Base-by-base conservation (phyloP, 1,284 basidiomycete species). In the Boletus hoseneyae region DNA sequence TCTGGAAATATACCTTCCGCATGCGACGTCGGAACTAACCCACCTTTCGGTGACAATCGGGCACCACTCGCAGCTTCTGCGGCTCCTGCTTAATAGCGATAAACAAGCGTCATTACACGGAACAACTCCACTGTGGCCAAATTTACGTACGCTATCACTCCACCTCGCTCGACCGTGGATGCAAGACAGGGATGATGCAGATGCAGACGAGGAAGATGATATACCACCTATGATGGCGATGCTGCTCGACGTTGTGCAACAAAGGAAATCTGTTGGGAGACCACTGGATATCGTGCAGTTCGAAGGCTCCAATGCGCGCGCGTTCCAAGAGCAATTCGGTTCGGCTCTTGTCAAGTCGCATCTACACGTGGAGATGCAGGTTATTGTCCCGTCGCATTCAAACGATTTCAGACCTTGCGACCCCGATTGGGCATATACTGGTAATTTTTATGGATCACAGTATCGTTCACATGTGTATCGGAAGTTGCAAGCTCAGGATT, bases 31-130 rank as follows among this genome's bases (percentile, higher is more conserved):
- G 47, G 64, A 68, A 27, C 48, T 66, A 35, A 64, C 48, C 9
- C 63, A 66, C 44, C 66, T 66, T 23, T 67, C 66, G 15, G 59
- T 66, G 32, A 66, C 67, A 21, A 57, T 69, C 38, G 66, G 63
- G 4, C 57, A 58, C 21, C 66, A 68, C 51, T 61, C 64, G 39
- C 64, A 67, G 45, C 61, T 69, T 8, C 49, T 66, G 50, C 63
- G 67, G 27, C 67, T 69, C 47, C 42, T 66, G 27, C 54, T 69
- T 19, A 66, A 66, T 36, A 69, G 67, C 39, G 64, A 66, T 41
- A 66, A 69, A 42, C 64, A 66, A 47, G 66, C 67, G 10, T 63
- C 64, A 32, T 51, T 66, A 47, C 61, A 67, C 32, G 61, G 58
- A 16, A 68, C 66, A 29, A 35, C 55, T 13, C 64, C 67, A 8